Percentiles rank a stretch among this genome's conserved stretches.
These are phyloP conservation scores for Sporothrix luriei DNA, from an alignment of 2,329 filamentous ascomycete species.

Conservation along the genomic window DNA sequence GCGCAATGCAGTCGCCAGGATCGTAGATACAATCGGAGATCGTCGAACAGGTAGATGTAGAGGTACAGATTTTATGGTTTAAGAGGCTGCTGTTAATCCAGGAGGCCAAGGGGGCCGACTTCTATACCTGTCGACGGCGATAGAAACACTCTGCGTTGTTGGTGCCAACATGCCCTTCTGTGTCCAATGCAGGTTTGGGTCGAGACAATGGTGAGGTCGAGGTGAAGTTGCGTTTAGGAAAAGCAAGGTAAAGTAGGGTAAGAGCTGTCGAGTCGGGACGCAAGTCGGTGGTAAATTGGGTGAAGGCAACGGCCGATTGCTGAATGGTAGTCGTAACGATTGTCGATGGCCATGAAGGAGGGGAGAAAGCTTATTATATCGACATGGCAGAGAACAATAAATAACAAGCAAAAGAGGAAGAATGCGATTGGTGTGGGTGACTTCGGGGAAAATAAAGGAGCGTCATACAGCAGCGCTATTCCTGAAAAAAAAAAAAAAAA, in stretches of 20 bases:
- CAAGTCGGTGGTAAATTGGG: not conserved
- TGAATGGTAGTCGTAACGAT: not conserved
- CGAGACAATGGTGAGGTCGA: not conserved
- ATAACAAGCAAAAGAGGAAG: constrained; percentile 2
- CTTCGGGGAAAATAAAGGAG: constrained; percentile 25
- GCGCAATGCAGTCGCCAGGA: not conserved
- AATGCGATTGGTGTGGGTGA: constrained; percentile 27
- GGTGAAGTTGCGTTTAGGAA: too few relatives aligned
- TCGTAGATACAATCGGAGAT: not conserved
- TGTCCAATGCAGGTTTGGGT: not conserved
- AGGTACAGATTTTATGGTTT: not conserved
- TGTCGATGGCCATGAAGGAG: not conserved
- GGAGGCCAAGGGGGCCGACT: not conserved
- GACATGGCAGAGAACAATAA: constrained; percentile 7
- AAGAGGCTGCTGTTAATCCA: not conserved
- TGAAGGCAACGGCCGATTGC: not conserved
- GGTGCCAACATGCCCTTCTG: constrained; percentile 30
- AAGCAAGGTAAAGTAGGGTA: not conserved
- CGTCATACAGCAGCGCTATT: constrained; percentile 22
- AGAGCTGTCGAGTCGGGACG: not conserved
- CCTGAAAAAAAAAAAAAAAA: constrained; percentile 4
- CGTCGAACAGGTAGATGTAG: not conserved
- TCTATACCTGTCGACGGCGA: constrained; percentile 14
- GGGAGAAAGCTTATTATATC: constrained; percentile 9
- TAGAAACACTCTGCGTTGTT: constrained; percentile 1